phyloP scores from a whole-genome alignment of 768 basidiomycete species.

The Xanthoconium stramineum region DNA sequence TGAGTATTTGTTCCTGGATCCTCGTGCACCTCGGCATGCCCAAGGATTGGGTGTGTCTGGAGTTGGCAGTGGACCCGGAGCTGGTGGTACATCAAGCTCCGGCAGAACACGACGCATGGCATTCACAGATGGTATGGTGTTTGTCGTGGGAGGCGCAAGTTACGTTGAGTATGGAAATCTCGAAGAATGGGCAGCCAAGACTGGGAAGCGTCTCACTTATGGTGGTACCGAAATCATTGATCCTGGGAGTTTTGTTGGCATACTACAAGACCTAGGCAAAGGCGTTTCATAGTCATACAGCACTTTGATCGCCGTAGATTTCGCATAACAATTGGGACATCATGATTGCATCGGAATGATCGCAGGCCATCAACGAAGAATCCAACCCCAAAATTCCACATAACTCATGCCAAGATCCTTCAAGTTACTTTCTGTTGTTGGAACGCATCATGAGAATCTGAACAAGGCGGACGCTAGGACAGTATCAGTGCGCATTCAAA shows the following conservation, averaged over 20 bases:
- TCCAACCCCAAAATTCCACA: neutral
- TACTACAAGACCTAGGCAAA: slow-evolving; percentile 65
- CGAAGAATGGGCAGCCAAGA: slow-evolving; percentile 85
- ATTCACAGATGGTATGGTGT: slow-evolving; percentile 86
- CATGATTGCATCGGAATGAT: neutral
- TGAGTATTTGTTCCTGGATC: slow-evolving; percentile 93
- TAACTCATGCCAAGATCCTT: neutral
- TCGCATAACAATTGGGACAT: neutral
- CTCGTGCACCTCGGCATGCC: slow-evolving; percentile 65
- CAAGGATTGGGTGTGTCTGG: slow-evolving; percentile 48
- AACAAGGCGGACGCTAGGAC: slow-evolving; percentile 68
- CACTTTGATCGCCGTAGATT: slow-evolving; percentile 41
- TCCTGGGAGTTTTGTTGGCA: slow-evolving; percentile 77
- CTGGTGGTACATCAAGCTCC: slow-evolving; percentile 30
- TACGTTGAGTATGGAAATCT: slow-evolving; percentile 98
- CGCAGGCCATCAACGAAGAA: slow-evolving; percentile 9
- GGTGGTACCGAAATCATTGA: slow-evolving; percentile 95
- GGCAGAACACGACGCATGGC: slow-evolving; percentile 61
- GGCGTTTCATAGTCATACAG: slow-evolving; percentile 21
- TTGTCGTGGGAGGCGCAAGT: slow-evolving; percentile 93
- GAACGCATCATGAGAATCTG: slow-evolving; percentile 71
- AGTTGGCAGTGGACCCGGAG: slow-evolving; percentile 41
- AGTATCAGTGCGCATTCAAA: slow-evolving; percentile 9
- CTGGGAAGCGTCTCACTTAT: slow-evolving; percentile 85
- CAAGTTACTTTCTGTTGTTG: slow-evolving; percentile 51